Evolutionary conservation across 768 basidiomycete species (phyloP).

Genomic region (Sporobolomyces phaffii): DNA sequence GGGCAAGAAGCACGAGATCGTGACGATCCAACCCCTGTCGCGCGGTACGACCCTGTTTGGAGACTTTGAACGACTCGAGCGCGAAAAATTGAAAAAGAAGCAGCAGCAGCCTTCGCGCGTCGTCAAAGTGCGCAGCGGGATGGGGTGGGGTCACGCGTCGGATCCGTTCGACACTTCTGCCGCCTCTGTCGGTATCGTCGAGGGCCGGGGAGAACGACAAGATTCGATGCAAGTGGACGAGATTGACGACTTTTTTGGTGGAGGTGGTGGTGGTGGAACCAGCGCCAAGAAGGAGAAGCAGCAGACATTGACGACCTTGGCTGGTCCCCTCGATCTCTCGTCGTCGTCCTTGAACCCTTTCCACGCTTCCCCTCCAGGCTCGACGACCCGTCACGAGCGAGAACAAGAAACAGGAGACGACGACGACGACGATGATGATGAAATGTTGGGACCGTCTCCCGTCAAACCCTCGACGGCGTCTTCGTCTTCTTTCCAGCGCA

Average conservation of each 20-base stretch:
- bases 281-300: background rate
- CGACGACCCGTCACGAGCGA: too few species aligned
- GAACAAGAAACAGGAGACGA: too few species aligned
- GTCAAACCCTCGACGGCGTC: slow-evolving; percentile 31
- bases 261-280: background rate
- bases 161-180: background rate
- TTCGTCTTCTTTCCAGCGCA: background rate
- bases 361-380: too few species aligned
- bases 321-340: too few species aligned
- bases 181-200: background rate
- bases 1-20: slow-evolving; percentile 1
- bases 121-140: background rate
- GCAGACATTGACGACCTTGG: too few species aligned
- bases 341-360: background rate
- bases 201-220: background rate
- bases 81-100: background rate
- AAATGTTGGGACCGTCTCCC: slow-evolving; percentile 33
- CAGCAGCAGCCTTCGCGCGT: too few species aligned
- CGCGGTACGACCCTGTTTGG: slow-evolving; percentile 3
- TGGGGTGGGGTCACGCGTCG: slow-evolving; percentile 15
- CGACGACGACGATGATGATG: slow-evolving; percentile 17
- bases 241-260: slow-evolving; percentile 24
- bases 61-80: background rate
- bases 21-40: background rate
- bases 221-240: slow-evolving; percentile 29